Evolutionary conservation across 2,329 filamentous ascomycete genomes (phyloP).

Genomic region (Pseudocercospora crystallina): DNA sequence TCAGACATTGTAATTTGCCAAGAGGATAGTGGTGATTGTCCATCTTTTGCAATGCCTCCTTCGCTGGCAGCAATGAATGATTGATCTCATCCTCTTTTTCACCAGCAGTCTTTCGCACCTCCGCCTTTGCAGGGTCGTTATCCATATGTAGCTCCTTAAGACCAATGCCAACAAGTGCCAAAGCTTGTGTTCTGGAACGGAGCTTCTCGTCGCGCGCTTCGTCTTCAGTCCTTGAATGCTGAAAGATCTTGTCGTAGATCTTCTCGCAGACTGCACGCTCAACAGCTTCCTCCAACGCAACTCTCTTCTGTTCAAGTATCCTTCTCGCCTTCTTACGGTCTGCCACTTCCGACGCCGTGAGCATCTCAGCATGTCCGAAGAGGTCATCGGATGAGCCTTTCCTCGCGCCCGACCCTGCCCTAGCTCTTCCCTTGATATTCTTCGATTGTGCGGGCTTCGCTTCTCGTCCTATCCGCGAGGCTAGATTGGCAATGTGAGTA

Average conservation of each 20-base stretch:
- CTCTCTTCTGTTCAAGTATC: slow-evolving; percentile 73
- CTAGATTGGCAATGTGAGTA: slow-evolving; percentile 80
- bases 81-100: slow-evolving; percentile 65
- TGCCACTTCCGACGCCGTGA: slow-evolving; percentile 81
- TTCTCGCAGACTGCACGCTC: slow-evolving; percentile 63
- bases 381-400: slow-evolving; percentile 32
- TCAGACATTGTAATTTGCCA: slow-evolving; percentile 86
- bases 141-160: slow-evolving; percentile 81
- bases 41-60: slow-evolving; percentile 72
- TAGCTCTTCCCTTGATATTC: slow-evolving; percentile 54
- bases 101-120: slow-evolving; percentile 56
- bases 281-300: slow-evolving; percentile 82
- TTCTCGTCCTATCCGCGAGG: slow-evolving; percentile 71
- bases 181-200: slow-evolving; percentile 86
- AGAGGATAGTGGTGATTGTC: slow-evolving; percentile 82
- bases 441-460: slow-evolving; percentile 58
- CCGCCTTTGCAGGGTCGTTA: slow-evolving; percentile 57
- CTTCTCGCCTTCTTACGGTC: slow-evolving; percentile 76
- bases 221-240: slow-evolving; percentile 87
- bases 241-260: slow-evolving; percentile 80
- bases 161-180: slow-evolving; percentile 88
- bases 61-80: slow-evolving; percentile 68
- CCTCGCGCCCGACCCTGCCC: slow-evolving; percentile 39
- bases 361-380: slow-evolving; percentile 62
- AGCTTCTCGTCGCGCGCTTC: slow-evolving; percentile 94